These are phyloP conservation scores for Penicillium roqueforti DNA, from an alignment of 495 filamentous ascomycete species.

Conservation along the genomic window DNA sequence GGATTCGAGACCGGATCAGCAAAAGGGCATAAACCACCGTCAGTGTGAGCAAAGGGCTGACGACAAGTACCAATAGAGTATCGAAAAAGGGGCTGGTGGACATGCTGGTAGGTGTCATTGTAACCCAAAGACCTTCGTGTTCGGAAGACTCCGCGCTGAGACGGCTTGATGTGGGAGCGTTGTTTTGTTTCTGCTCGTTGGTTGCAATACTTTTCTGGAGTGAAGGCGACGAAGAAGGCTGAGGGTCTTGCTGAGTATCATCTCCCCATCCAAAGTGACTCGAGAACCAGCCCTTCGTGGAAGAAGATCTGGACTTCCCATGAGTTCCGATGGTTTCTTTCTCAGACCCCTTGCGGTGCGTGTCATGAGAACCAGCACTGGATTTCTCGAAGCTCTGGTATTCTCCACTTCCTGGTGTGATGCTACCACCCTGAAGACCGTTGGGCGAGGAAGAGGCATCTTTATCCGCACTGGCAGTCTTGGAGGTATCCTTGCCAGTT, in stretches of 20 bases:
- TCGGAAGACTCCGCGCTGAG: slow-evolving; percentile 33
- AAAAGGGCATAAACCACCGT: slow-evolving; percentile 90
- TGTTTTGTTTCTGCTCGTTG: slow-evolving; percentile 16
- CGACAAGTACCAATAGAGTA: slow-evolving; percentile 85
- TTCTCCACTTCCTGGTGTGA: slow-evolving; percentile 74
- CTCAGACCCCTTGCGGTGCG: slow-evolving; percentile 8
- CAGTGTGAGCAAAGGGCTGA: slow-evolving; percentile 87
- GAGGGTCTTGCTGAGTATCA: slow-evolving; percentile 8
- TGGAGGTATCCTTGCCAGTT: slow-evolving; percentile 22
- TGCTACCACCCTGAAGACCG: slow-evolving; percentile 60
- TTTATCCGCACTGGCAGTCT: slow-evolving; percentile 23
- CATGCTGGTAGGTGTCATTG: slow-evolving; percentile 83
- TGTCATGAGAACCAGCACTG: slow-evolving; percentile 16
- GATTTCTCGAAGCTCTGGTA: slow-evolving; percentile 48
- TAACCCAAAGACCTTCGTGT: slow-evolving; percentile 91
- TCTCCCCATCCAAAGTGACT: slow-evolving; percentile 35
- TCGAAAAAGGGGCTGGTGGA: slow-evolving; percentile 95
- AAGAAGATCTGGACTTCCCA: slow-evolving; percentile 4
- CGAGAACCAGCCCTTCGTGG: slow-evolving; percentile 36
- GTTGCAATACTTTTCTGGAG: background rate
- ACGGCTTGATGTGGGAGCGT: slow-evolving; percentile 7
- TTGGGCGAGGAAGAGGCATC: slow-evolving; percentile 35
- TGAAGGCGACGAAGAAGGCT: slow-evolving; percentile 13
- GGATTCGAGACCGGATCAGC: slow-evolving; percentile 81
- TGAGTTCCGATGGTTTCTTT: slow-evolving; percentile 4